phyloP scores from a whole-genome alignment of 78 protist genomes.

The Pelomyxa schiedti region DNA sequence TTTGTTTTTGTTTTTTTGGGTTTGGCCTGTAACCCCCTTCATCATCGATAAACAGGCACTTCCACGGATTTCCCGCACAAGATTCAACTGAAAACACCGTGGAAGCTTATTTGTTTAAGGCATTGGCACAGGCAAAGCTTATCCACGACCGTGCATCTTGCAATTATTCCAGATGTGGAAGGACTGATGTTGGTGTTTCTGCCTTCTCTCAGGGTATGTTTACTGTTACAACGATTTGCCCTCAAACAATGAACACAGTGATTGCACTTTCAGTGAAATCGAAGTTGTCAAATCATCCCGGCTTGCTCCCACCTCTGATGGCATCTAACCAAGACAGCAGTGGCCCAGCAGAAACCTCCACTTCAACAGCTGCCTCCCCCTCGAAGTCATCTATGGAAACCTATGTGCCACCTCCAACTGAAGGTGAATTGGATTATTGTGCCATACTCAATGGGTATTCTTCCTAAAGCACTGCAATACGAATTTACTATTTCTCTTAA shows the following conservation, averaged over 20 bases:
- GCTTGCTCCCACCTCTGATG: too few relatives aligned
- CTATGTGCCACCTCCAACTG: not conserved
- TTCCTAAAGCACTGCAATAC: too few relatives aligned
- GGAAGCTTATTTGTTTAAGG: slow-evolving; percentile 11
- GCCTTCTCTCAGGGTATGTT: slow-evolving; percentile 41
- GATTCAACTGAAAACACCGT: not conserved
- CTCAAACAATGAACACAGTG: not conserved
- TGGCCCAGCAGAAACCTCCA: too few relatives aligned
- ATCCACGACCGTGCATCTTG: not conserved
- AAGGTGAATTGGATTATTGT: slow-evolving; percentile 31
- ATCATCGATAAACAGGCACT: not conserved
- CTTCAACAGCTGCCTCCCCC: too few relatives aligned
- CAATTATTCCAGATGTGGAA: slow-evolving; percentile 39
- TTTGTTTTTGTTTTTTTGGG: not conserved
- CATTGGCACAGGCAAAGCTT: slow-evolving; percentile 11
- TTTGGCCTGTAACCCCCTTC: not conserved
- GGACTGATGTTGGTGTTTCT: slow-evolving; percentile 65
- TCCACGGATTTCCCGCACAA: slow-evolving; percentile 6
- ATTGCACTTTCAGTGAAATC: too few relatives aligned
- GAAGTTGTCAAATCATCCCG: too few relatives aligned
- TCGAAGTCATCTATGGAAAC: not conserved
- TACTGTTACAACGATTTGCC: not conserved
- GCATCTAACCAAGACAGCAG: too few relatives aligned
- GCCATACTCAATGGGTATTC: too few relatives aligned
- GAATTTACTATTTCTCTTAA: too few relatives aligned